These are phyloP conservation scores for Citropsis articulata DNA, from an alignment of 345 rosid genomes.

Conservation along the genomic window DNA sequence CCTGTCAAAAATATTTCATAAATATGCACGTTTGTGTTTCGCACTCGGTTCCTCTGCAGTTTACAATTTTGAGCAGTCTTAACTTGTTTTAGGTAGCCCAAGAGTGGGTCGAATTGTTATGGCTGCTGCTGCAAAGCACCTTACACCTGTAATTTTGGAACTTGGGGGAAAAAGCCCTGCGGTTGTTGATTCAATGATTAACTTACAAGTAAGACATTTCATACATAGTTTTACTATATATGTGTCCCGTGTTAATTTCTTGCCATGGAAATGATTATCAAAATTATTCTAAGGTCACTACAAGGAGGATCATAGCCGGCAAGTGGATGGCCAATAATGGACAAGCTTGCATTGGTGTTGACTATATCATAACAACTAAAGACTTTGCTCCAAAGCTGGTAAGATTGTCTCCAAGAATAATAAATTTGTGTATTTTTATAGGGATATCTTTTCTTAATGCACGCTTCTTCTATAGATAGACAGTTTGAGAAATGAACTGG, in stretches of 20 bases:
- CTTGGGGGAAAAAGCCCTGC: slow-evolving; percentile 65
- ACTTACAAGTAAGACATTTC: slow-evolving; percentile 31
- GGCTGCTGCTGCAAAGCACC: slow-evolving; percentile 62
- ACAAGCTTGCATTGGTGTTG: slow-evolving; percentile 52
- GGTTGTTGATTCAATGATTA: slow-evolving; percentile 42
- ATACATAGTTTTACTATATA: background rate
- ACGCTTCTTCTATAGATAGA: slow-evolving; percentile 28
- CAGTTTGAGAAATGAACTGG: slow-evolving; percentile 29
- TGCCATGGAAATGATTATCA: background rate
- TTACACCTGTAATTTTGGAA: slow-evolving; percentile 46
- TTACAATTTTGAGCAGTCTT: background rate
- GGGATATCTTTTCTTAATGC: background rate
- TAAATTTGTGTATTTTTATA: background rate
- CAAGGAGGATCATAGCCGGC: slow-evolving; percentile 48
- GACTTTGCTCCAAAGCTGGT: slow-evolving; percentile 50
- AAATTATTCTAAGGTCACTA: slow-evolving; percentile 33
- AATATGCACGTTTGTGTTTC: background rate
- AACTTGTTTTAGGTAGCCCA: slow-evolving; percentile 30
- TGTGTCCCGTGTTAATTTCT: background rate
- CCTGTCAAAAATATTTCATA: background rate
- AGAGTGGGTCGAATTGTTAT: slow-evolving; percentile 50
- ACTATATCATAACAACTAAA: slow-evolving; percentile 46
- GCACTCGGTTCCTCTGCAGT: too few species aligned
- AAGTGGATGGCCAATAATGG: slow-evolving; percentile 54
- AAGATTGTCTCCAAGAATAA: background rate